Evolutionary conservation across 352 stramenopile genomes (phyloP), one percentile per base, ranked within the genome.

Genomic region (Phytopythium delawarense): DNA sequence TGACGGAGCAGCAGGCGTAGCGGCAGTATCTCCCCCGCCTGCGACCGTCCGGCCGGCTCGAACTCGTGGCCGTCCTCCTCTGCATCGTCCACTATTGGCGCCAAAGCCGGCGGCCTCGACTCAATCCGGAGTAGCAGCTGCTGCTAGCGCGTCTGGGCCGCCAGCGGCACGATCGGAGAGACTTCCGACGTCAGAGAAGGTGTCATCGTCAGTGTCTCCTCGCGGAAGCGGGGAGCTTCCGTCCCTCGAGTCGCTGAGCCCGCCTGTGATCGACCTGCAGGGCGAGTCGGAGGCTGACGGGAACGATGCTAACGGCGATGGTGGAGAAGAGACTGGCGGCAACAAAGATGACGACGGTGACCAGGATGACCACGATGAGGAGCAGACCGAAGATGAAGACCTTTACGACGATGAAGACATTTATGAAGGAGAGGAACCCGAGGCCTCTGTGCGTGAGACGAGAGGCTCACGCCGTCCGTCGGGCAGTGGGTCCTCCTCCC

Each of bases 211-310:
- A 18, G 39, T 15, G 39, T 49, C 44, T 51, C 51, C 21, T 21
- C 48, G 35, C 25, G 15, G 39, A n/a, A 7, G 37, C 40, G 13
- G 25, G 42, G 40, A 32, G 51, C 35, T 45, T 13, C 32, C 50
- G 21, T 42, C 35, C 34, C 21, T 60, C 16, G 50, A 9, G 42
- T 44, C 52, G 2, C 25, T 60, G 35, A 25, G 51, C 37, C 53
- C 30, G 18, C 57, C 56, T 20, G 59, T 77, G 8, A 72, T 77
- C 49, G 70, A 77, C 55, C 54, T 77, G 20, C 66, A 74, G 21
- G 66, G 65, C 39, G 70, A 74, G 34, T 69, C 70, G 12, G 69
- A 72, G 45, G 63, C 66, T 35, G 70, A 76, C 48, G 69, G 71
- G 23, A 67, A 72, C n/a, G 28, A 50, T 6, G 40, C 57, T 28